Evolutionary conservation across 495 filamentous ascomycete species (phyloP).

Genomic region (Aspergillus steynii): DNA sequence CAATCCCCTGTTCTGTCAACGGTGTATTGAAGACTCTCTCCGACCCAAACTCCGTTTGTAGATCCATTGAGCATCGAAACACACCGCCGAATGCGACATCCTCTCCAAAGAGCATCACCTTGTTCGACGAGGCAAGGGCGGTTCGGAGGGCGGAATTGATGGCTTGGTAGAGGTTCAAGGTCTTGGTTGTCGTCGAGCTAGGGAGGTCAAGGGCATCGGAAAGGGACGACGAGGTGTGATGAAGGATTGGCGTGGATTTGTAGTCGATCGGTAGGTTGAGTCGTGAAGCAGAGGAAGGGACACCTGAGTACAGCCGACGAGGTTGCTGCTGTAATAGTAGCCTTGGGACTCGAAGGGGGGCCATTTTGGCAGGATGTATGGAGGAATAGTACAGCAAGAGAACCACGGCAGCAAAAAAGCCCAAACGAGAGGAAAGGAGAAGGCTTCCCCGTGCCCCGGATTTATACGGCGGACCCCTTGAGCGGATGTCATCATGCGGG

Average conservation of each 20-base stretch:
- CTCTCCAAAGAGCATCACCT: slow-evolving; percentile 90
- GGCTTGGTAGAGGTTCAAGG: slow-evolving; percentile 89
- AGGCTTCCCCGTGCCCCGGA: not conserved
- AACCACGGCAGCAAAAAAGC: too few species aligned
- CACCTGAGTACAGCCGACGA: slow-evolving; percentile 17
- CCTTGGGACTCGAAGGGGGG: slow-evolving; percentile 4
- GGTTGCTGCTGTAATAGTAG: slow-evolving; percentile 7
- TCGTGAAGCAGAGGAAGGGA: slow-evolving; percentile 18
- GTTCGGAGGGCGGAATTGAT: slow-evolving; percentile 86
- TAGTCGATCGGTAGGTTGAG: slow-evolving; percentile 92
- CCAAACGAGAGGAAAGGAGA: not conserved
- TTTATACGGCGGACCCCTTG: not conserved
- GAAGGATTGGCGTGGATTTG: slow-evolving; percentile 74
- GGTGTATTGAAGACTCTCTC: slow-evolving; percentile 97
- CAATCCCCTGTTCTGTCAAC: slow-evolving; percentile 89
- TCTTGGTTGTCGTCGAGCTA: slow-evolving; percentile 67
- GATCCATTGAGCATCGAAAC: slow-evolving; percentile 91
- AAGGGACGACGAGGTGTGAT: slow-evolving; percentile 74
- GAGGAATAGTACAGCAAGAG: too few species aligned
- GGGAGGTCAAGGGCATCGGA: slow-evolving; percentile 62
- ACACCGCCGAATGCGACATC: slow-evolving; percentile 97
- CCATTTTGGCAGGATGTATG: not conserved
- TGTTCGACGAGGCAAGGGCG: slow-evolving; percentile 80
- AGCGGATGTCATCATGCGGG: not conserved
- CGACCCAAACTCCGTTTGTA: slow-evolving; percentile 80